A percentile compares a stretch with the other conserved stretches of the same genome.
These are phyloP conservation scores for Metarhizium humberi DNA, from an alignment of 2,329 filamentous ascomycete genomes.

Conservation along the genomic window DNA sequence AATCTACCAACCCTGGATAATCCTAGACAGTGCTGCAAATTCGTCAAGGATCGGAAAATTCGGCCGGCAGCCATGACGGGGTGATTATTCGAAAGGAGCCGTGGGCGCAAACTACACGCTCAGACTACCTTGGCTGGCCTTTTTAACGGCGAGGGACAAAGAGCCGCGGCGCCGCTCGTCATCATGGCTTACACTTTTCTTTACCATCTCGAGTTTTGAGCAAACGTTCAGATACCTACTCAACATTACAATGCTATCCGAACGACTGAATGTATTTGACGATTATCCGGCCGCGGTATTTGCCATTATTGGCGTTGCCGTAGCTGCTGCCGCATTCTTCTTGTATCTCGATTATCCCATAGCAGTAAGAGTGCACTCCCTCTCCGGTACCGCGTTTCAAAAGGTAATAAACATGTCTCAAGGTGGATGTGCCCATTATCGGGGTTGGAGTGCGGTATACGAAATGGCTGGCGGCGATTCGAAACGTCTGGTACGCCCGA, in stretches of 20 bases:
- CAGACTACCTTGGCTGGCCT: background rate
- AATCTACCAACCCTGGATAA: no score
- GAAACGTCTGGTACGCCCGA: slow-evolving; percentile 7
- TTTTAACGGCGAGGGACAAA: background rate
- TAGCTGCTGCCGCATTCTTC: slow-evolving; percentile 3
- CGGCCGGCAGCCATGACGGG: background rate
- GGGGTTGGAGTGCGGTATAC: slow-evolving; percentile 6
- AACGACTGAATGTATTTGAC: background rate
- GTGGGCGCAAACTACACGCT: background rate
- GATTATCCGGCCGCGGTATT: background rate
- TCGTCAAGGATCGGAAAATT: background rate
- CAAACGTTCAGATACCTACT: background rate
- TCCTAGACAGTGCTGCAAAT: background rate
- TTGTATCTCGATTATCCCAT: slow-evolving; percentile 5
- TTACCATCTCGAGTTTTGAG: background rate
- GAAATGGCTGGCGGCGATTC: slow-evolving; percentile 9
- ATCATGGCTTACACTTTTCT: background rate
- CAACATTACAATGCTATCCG: background rate
- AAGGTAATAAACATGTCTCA: background rate
- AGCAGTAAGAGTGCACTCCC: background rate
- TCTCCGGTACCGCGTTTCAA: background rate
- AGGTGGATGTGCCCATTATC: slow-evolving; percentile 9
- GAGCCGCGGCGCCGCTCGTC: background rate
- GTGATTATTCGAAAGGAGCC: background rate
- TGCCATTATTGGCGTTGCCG: background rate